Percentiles rank a stretch among this genome's conserved stretches.
These are phyloP conservation scores for Clitocybe nebularis DNA, from an alignment of 1,284 basidiomycete genomes.

Conservation along the genomic window DNA sequence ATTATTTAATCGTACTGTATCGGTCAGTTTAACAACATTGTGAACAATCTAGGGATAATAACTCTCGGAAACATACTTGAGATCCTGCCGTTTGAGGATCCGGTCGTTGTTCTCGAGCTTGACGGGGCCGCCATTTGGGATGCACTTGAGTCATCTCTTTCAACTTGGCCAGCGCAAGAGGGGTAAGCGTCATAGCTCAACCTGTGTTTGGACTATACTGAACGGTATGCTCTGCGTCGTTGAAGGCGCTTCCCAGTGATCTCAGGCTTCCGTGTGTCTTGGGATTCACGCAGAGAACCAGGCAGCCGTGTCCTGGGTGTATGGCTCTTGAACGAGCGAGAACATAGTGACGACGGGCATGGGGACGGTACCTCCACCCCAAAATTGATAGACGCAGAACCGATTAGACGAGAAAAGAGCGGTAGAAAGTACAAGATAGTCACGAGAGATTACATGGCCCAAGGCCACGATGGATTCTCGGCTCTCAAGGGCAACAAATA, in stretches of 20 bases:
- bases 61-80: constrained; percentile 84
- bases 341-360: constrained; percentile 33
- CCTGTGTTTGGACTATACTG: background rate
- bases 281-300: constrained; percentile 76
- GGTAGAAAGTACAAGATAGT: constrained; percentile 73
- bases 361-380: constrained; percentile 38
- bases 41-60: constrained; percentile 54
- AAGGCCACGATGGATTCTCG: constrained; percentile 80
- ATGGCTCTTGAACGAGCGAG: constrained; percentile 55
- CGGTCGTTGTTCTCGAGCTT: constrained; percentile 78
- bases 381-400: constrained; percentile 43
- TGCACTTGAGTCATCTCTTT: constrained; percentile 72
- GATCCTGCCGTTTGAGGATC: constrained; percentile 88
- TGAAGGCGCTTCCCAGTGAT: constrained; percentile 83
- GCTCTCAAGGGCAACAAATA: constrained; percentile 65
- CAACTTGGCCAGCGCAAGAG: constrained; percentile 87
- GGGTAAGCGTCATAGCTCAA: constrained; percentile 45
- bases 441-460: constrained; percentile 73
- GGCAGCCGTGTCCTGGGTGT: constrained; percentile 73
- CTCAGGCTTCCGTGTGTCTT: constrained; percentile 81
- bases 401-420: constrained; percentile 49
- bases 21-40: constrained; percentile 2
- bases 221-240: background rate
- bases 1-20: background rate
- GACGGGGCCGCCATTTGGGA: constrained; percentile 83